Evolutionary conservation across 140 eudicot genomes (phyloP), one percentile per base, ranked within the genome.

Genomic region (Anethum foeniculum): DNA sequence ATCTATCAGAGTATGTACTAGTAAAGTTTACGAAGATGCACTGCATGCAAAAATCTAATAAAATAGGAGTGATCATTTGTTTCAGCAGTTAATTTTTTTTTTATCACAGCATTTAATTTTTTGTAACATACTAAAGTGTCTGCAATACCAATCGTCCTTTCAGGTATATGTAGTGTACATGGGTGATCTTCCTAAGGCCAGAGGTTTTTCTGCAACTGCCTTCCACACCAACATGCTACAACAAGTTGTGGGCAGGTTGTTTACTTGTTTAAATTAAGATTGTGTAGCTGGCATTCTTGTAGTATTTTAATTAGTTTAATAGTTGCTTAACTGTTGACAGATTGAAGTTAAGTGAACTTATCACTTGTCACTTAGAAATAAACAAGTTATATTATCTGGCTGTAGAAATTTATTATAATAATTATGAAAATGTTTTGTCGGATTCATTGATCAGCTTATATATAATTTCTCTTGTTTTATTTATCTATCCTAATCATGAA

Each of bases 161-260:
- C 84, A 88, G 92, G 85, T 83, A 2, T 88, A 90, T 85, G 80
- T 90, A 60, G 96, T 90, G 48, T 88, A 90, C 83, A 86, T 90
- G 96, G 96, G 96, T 54, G 87, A 88, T 36, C 81, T 84, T 39
- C 89, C 96, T 5, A 85, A 83, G 82, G 82, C 77, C 43, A 79
- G 3, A 68, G 74, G 79, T 54, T 39, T 86, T 77, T 76, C 89
- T 0, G 82, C 83, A 3, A 64, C 86, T 75, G 71, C 89, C 27
- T 76, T 77, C 12, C 96, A 88, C 82, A 51, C 81, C 30, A 88
- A 51, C 87, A 85, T 88, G 81, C 85, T 90, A 75, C 83, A 84
- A 86, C 16, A 83, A 74, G 88, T 78, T 80, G 56, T 82, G 34
- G 90, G 96, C 49, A 90, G 96, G 92, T 90, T 38, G 9, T 52